Evolutionary conservation across 2,329 filamentous ascomycete species (phyloP).

Genomic region (Scopulariopsis brevicaulis): DNA sequence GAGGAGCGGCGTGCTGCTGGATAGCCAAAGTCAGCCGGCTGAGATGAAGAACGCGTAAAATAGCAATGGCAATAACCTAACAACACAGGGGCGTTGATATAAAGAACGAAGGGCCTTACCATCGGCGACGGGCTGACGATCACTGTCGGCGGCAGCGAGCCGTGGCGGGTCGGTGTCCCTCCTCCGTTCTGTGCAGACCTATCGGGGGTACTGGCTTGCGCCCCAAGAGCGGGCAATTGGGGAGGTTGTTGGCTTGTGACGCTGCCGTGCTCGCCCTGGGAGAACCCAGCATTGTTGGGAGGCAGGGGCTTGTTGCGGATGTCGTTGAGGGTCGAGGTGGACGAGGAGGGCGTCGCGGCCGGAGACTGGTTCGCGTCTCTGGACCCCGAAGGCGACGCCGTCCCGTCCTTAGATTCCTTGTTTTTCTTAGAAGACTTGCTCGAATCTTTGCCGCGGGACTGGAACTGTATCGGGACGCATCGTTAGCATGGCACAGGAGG

Average conservation of each 20-base stretch:
- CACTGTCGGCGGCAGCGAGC: conserved; percentile 68
- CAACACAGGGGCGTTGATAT: background rate
- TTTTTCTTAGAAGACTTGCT: conserved; percentile 76
- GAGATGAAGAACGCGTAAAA: conserved; percentile 3
- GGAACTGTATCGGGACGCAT: background rate
- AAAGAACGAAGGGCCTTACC: conserved; percentile 38
- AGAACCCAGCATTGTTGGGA: conserved; percentile 33
- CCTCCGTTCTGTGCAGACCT: conserved; percentile 28
- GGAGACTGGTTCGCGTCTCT: conserved; percentile 50
- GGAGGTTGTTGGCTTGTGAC: conserved; percentile 24
- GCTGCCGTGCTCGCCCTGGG: conserved; percentile 28
- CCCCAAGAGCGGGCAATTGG: conserved; percentile 13
- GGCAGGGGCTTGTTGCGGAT: conserved; percentile 71
- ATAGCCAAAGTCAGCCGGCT: background rate
- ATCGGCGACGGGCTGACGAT: conserved; percentile 91
- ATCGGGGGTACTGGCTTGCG: conserved; percentile 20
- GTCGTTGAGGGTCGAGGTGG: conserved; percentile 81
- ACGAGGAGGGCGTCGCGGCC: conserved; percentile 71
- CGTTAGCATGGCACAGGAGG: background rate
- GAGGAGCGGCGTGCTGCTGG: conserved; percentile 73
- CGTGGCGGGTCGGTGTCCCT: conserved; percentile 52
- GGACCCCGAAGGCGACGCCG: conserved; percentile 57
- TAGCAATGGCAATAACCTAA: background rate
- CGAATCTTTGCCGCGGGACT: conserved; percentile 71
- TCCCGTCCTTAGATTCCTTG: conserved; percentile 63